Percentiles rank a stretch among this genome's conserved stretches.
Evolutionary conservation across 176 grass and related monocot genomes (phyloP).

Genomic region (Secale cereale): DNA sequence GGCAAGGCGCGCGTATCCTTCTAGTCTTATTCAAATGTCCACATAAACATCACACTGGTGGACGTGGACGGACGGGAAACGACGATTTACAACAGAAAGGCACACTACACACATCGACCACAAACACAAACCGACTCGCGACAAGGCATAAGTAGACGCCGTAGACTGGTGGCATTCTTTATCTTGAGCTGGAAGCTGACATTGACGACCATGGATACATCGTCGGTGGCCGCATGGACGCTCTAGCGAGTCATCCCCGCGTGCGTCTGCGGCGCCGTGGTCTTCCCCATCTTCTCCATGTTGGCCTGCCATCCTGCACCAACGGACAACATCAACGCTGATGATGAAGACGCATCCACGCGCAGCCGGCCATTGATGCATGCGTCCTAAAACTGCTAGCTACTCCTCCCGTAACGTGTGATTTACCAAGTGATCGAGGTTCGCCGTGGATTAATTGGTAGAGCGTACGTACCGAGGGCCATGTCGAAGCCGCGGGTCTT

Average conservation of each 20-base stretch:
- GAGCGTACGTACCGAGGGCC: slow-evolving; percentile 31
- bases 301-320: slow-evolving; percentile 60
- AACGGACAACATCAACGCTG: not conserved
- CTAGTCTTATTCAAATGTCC: not conserved
- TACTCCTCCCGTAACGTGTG: not conserved
- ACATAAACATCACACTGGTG: not conserved
- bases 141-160: not conserved
- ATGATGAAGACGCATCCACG: not conserved
- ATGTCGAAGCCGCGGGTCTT: slow-evolving; percentile 59
- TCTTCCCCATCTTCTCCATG: slow-evolving; percentile 61
- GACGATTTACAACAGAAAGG: not conserved
- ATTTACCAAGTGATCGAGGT: not conserved
- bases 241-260: slow-evolving; percentile 39
- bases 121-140: not conserved
- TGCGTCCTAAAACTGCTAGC: too few species aligned
- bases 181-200: not conserved
- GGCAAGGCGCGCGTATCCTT: too few species aligned
- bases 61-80: not conserved
- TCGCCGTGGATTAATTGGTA: not conserved
- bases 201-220: not conserved
- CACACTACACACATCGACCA: not conserved
- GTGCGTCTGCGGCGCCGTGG: slow-evolving; percentile 24
- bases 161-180: not conserved
- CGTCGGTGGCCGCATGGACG: not conserved
- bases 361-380: too few species aligned